Evolutionary conservation across 1,284 basidiomycete genomes (phyloP), one percentile per base, ranked within the genome.

Genomic region (Fomitopsis betulina): DNA sequence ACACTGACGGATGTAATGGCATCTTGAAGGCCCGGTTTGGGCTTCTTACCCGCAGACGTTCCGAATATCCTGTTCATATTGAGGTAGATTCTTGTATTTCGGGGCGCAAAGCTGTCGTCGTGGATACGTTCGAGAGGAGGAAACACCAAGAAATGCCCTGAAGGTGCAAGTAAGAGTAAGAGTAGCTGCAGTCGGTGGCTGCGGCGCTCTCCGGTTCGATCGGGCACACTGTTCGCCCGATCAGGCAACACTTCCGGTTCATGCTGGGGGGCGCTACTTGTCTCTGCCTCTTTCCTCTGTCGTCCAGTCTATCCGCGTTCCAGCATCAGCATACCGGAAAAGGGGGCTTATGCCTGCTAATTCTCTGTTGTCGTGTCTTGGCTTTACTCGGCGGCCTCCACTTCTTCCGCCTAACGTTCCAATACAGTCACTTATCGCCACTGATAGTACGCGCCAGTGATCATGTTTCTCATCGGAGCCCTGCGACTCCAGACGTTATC

Each of bases 51-150:
- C 19, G 82, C 65, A 7, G 89, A 87, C 1, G 80, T 69, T 39
- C 94, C 93, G 74, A 95, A 95, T 69, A 95, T 89, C 58, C 89
- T 82, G 68, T 92, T 91, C 89, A 92, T 92, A 1, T 35, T 25
- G 8, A 10, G 4, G n/a, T 27, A 23, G 23, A n/a, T n/a, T n/a
- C n/a, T n/a, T n/a, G 27, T 19, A 39, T 43, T 42, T 7, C 12
- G 13, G 35, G 21, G 21, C 21, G 10, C 23, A 47, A 27, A 47
- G 27, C 3, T 47, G 5, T 5, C 17, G 42, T 7, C 15, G 25
- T 25, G 10, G 4, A 3, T 5, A 21, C 17, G 1, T 6, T 19
- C 10, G 4, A 19, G 17, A 21, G 39, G 5, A n/a, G 19, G 4
- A 10, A n/a, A 9, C 19, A 8, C n/a, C 3, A 21, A 19, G 17